Percentiles rank a stretch among this genome's conserved stretches.
phyloP scores from a whole-genome alignment of 371 early-diverging fungal genomes.

The Lichtheimia ornata region DNA sequence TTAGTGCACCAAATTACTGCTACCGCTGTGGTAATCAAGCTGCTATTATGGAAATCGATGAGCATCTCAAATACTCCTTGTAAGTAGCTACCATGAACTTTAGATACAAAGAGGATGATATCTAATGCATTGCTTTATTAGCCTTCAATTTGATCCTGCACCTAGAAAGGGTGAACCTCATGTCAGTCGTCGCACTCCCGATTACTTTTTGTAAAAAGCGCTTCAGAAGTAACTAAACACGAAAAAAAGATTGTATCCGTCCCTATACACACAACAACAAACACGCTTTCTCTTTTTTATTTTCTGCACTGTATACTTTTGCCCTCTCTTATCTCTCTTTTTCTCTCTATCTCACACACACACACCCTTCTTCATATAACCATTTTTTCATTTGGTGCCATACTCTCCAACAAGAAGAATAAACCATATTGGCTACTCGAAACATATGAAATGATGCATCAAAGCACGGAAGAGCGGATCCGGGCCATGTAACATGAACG shows the following conservation, averaged over 20 bases:
- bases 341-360: too few relatives aligned
- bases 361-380: too few relatives aligned
- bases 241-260: slow-evolving; percentile 1
- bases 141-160: slow-evolving; percentile 98
- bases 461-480: too few relatives aligned
- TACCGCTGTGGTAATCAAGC: slow-evolving; percentile 99
- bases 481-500: too few relatives aligned
- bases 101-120: not conserved
- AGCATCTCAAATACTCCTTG: slow-evolving; percentile 91
- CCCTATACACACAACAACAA: not conserved
- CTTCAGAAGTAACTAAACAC: not conserved
- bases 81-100: slow-evolving; percentile 43
- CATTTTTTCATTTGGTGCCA: too few relatives aligned
- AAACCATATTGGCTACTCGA: too few relatives aligned
- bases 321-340: not conserved
- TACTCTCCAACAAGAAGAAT: too few relatives aligned
- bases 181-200: slow-evolving; percentile 97
- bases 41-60: slow-evolving; percentile 95
- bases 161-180: slow-evolving; percentile 98
- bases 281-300: slow-evolving; percentile 4
- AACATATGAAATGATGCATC: too few relatives aligned
- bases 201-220: slow-evolving; percentile 91
- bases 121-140: not conserved
- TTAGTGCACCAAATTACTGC: slow-evolving; percentile 99
- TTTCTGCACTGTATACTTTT: slow-evolving; percentile 8